These are phyloP conservation scores for Trichocomaceae sp. DNA, from an alignment of 2,329 filamentous ascomycete genomes.

Conservation along the genomic window DNA sequence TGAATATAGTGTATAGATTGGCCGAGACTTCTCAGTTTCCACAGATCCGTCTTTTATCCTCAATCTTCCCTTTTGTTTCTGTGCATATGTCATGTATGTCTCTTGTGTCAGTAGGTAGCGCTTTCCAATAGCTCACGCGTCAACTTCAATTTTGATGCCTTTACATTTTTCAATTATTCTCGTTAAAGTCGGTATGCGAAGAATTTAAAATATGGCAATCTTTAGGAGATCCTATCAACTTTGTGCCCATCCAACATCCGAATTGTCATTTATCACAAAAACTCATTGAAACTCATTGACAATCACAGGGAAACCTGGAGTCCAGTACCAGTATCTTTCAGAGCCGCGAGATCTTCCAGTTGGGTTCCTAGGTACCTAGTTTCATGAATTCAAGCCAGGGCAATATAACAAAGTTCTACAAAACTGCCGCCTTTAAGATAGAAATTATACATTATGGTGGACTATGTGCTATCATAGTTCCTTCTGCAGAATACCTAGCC, in stretches of 20 bases:
- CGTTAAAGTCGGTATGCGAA: neutral
- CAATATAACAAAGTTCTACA: neutral
- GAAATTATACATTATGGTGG: neutral
- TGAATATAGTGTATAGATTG: slow-evolving; percentile 8
- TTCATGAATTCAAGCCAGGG: no score
- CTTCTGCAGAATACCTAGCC: neutral
- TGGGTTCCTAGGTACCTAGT: no score
- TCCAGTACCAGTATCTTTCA: no score
- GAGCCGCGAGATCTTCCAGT: no score
- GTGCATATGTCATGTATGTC: neutral
- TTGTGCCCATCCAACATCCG: no score
- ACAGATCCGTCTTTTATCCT: neutral
- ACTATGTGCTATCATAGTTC: neutral
- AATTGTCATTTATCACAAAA: no score
- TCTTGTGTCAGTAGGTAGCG: neutral
- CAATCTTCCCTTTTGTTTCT: neutral
- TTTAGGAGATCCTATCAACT: neutral
- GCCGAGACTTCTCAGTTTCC: neutral
- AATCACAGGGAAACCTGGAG: no score
- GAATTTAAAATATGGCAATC: neutral
- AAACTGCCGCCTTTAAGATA: neutral
- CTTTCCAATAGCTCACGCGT: neutral
- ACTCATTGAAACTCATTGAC: no score
- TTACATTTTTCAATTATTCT: neutral
- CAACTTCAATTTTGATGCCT: neutral